Base-by-base conservation (phyloP, 805 yeast genomes). In the Suhomyces sp. region DNA sequence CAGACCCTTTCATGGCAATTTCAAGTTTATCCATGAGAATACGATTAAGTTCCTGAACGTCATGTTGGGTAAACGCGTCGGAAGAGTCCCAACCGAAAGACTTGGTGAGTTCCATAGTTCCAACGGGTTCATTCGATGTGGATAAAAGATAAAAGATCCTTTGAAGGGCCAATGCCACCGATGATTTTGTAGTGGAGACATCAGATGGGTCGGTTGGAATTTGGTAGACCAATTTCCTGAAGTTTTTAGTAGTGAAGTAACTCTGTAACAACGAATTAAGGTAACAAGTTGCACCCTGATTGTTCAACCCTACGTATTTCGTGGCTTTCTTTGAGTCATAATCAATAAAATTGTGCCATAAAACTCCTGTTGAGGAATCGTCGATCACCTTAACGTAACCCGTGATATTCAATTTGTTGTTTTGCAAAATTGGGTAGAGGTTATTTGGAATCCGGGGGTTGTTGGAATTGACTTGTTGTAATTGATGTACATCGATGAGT, bases 241-340 rank as follows among this genome's bases (percentile, higher is more conserved):
- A 93, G 19, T 69, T 66, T 44, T 79, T 79, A 0, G 98, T 93
- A 53, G 87, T 87, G 57, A 72, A 93, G 48, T 93, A 84, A 8
- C 96, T 85, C 59, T 93, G 98, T 35, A 93, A 62, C 40, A 93
- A 70, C 0, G 98, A 91, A 58, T 93, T 93, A 54, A 93, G 74
- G 61, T 93, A 93, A 59, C 99, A 93, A 0, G 99, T 93, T 2
- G 99, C 99, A 44, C 98, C 99, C 65, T 93, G 99, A 54, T 93
- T 93, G 46, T 79, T 82, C 43, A 93, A 76, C 1, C 99, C 99
- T 6, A 88, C 95, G 55, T 72, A 88, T 0, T 98, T 97, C 0
- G 98, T 87, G 34, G 68, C 79, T 49, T 80, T 76, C 56, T 88
- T 88, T 2, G 97, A 88, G 59, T 93, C 88, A 60, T 86, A 86